Percentiles rank a stretch among this genome's conserved stretches.
Conservation (phyloP, 2,329 filamentous ascomycete genomes). For the Knufia petricola region DNA sequence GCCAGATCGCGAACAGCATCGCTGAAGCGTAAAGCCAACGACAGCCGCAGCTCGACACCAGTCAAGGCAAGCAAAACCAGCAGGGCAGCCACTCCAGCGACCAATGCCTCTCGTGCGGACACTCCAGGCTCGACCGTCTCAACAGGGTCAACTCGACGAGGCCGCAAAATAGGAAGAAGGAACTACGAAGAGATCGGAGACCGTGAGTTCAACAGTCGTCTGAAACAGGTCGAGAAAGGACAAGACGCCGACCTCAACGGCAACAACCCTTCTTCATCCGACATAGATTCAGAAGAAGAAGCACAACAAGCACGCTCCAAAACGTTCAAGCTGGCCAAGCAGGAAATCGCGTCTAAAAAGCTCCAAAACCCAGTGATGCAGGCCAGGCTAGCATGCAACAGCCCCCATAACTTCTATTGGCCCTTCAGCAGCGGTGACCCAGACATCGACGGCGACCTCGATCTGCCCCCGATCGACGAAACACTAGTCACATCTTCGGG, state of each 20-base stretch:
- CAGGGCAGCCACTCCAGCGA: constrained; percentile 61
- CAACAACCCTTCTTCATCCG: constrained; percentile 13
- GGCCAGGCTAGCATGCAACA: constrained; percentile 82
- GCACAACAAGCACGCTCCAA: constrained; percentile 15
- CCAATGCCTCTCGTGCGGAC: constrained; percentile 63
- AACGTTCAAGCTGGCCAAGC: constrained; percentile 44
- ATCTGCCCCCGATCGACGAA: constrained; percentile 59
- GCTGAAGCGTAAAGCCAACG: constrained; percentile 49
- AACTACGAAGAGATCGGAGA: constrained; percentile 67
- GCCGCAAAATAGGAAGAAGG: constrained; percentile 35
- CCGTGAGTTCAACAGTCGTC: constrained; percentile 68
- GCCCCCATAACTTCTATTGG: constrained; percentile 92
- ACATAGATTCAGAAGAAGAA: constrained; percentile 18
- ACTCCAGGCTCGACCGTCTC: constrained; percentile 54
- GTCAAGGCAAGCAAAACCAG: constrained; percentile 69
- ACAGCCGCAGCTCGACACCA: constrained; percentile 37
- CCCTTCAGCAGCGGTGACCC: constrained; percentile 63
- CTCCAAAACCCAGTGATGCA: constrained; percentile 90
- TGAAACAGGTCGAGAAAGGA: constrained; percentile 35
- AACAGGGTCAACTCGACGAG: constrained; percentile 42
- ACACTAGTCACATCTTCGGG: constrained; percentile 77
- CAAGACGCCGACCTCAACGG: constrained; percentile 42
- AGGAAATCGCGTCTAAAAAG: constrained; percentile 83
- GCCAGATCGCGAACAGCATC: constrained; percentile 36
- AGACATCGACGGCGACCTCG: constrained; percentile 37